Evolutionary conservation across 257 asterid species (phyloP).

Genomic region (Nicotiana benthamiana): DNA sequence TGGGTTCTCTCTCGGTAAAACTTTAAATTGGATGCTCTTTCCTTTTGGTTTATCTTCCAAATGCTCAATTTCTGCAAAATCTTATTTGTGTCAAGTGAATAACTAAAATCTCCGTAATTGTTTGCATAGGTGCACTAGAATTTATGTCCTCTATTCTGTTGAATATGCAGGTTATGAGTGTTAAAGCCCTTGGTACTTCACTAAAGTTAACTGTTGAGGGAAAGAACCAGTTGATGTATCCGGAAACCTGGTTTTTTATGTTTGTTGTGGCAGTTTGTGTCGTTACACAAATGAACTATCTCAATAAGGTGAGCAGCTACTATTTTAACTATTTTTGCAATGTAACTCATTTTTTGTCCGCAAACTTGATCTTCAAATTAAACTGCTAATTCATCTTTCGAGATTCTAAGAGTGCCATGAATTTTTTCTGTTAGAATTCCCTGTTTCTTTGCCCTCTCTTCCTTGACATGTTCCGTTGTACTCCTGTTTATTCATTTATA

Average conservation of each 20-base stretch:
- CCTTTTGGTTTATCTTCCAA: not conserved
- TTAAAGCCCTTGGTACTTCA: slow-evolving; percentile 84
- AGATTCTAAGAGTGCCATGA: not conserved
- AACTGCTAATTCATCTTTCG: not conserved
- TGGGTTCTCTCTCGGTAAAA: slow-evolving; percentile 91
- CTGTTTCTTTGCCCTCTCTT: not conserved
- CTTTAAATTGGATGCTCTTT: not conserved
- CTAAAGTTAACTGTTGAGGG: slow-evolving; percentile 80
- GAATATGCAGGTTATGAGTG: slow-evolving; percentile 75
- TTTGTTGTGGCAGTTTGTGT: slow-evolving; percentile 64
- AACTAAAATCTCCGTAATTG: slow-evolving; percentile 1
- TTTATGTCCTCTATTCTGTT: slow-evolving; percentile 1
- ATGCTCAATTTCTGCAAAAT: not conserved
- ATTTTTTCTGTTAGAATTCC: not conserved
- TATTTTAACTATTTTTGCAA: not conserved
- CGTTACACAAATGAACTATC: slow-evolving; percentile 83
- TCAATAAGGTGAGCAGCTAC: slow-evolving; percentile 58
- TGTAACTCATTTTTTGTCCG: not conserved
- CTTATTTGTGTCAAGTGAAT: not conserved
- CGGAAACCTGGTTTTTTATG: slow-evolving; percentile 78
- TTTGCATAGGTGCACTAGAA: not conserved
- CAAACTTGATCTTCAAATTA: not conserved
- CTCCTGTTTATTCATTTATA: not conserved
- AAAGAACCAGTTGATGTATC: slow-evolving; percentile 62
- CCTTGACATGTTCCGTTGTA: not conserved